Base-by-base conservation (phyloP, 1,139 yeast genomes). In the Pichia terricola region DNA sequence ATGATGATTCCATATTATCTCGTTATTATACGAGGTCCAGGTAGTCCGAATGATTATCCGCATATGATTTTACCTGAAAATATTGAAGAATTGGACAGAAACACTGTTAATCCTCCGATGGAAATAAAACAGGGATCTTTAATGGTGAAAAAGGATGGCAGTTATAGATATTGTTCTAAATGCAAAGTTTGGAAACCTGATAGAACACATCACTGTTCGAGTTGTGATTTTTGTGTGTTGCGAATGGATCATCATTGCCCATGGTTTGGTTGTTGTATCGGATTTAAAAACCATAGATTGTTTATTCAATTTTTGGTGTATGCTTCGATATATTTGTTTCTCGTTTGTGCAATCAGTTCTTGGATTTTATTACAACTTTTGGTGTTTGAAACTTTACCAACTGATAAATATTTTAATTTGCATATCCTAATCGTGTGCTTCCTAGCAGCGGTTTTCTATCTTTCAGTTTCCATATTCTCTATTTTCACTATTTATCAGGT, bases 201-300 rank as follows among this genome's bases (percentile, higher is more conserved):
- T 60, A 67, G 98, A 45, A 75, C 85, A 47, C 98, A 91, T 59
- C 97, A 91, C 62, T 91, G 98, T 48, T 79, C 85, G 0, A 65
- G 75, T 27, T 79, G 94, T 52, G 72, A 77, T 9, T 65, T 64
- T 43, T 91, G 98, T 62, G 72, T 85, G 1, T 68, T 91, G 44
- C 69, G 73, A 48, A 82, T 82, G 91, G 94, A 83, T 63, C 98
- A 91, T 58, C 94, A 85, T 63, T 91, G 98, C 60, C 97, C 98
- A 0, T 91, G 98, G 98, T 88, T 91, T 59, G 79, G 95, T 4
- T 70, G 77, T 10, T 91, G 98, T 61, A 77, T 94, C 45, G 98
- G 98, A 0, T 82, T 73, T 63, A 66, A 66, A 40, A 89, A 89
- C 63, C 89, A 86, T 56, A 84, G 86, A 63, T 76, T 68, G 57